A percentile compares a stretch with the other conserved stretches of the same genome.
Evolutionary conservation across 345 rosid genomes (phyloP).

Genomic region (Hibiscus syriacus): DNA sequence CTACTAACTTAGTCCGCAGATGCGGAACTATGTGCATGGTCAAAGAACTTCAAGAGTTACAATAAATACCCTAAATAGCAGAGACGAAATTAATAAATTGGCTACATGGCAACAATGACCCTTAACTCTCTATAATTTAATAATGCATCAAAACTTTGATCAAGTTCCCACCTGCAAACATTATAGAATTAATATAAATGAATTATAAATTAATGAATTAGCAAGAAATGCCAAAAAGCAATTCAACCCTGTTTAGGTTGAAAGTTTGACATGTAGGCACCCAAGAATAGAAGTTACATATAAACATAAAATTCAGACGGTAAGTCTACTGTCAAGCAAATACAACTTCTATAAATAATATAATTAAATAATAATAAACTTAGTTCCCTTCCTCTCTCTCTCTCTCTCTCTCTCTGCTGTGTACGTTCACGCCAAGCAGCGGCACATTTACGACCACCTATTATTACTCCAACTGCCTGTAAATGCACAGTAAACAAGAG

Average conservation of each 20-base stretch:
- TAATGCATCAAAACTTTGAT: background rate
- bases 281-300: background rate
- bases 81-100: too few species aligned
- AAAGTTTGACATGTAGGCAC: background rate
- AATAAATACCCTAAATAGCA: too few species aligned
- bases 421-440: background rate
- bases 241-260: background rate
- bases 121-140: background rate
- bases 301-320: background rate
- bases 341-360: background rate
- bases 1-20: too few species aligned
- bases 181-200: too few species aligned
- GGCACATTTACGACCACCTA: background rate
- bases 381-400: background rate
- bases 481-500: background rate
- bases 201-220: background rate
- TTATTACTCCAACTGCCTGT: background rate
- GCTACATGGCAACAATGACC: too few species aligned
- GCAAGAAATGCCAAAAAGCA: background rate
- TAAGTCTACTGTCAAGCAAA: background rate
- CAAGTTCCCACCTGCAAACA: background rate
- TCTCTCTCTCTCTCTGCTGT: background rate
- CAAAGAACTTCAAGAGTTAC: too few species aligned
- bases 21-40: too few species aligned
- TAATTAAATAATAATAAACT: background rate